phyloP scores from a whole-genome alignment of 78 protist species.

The Dictyostelium intermedium region DNA sequence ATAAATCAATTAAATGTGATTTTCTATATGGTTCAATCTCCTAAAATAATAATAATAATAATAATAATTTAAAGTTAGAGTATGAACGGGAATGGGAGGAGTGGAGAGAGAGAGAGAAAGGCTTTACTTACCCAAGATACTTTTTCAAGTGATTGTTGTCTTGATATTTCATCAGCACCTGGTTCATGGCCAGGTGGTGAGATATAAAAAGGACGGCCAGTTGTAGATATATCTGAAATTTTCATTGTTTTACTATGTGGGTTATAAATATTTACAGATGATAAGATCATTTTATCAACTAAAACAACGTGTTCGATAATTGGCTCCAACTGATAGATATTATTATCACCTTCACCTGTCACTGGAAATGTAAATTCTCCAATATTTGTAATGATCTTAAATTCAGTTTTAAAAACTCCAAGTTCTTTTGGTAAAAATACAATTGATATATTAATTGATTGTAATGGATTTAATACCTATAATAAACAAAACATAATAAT shows the following conservation, averaged over 20 bases:
- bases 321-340: constrained; percentile 32
- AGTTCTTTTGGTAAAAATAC: constrained; percentile 25
- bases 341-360: constrained; percentile 4
- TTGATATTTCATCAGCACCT: background rate
- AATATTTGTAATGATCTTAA: constrained; percentile 7
- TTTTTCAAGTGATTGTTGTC: constrained; percentile 5
- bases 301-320: constrained; percentile 8
- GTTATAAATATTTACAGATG: constrained; percentile 39
- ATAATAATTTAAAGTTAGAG: background rate
- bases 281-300: background rate
- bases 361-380: constrained; percentile 29
- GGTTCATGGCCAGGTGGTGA: background rate
- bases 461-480: constrained; percentile 18
- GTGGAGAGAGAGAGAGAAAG: too few relatives aligned
- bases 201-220: constrained; percentile 37
- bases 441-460: background rate
- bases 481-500: background rate
- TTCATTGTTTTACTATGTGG: constrained; percentile 61
- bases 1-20: constrained; percentile 39
- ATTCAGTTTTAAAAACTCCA: constrained; percentile 12
- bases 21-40: constrained; percentile 56
- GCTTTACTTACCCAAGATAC: constrained; percentile 5
- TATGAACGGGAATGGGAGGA: too few relatives aligned
- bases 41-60: background rate
- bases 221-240: constrained; percentile 38